Evolutionary conservation across 345 rosid species (phyloP).

Genomic region (Lepidium aucheri): DNA sequence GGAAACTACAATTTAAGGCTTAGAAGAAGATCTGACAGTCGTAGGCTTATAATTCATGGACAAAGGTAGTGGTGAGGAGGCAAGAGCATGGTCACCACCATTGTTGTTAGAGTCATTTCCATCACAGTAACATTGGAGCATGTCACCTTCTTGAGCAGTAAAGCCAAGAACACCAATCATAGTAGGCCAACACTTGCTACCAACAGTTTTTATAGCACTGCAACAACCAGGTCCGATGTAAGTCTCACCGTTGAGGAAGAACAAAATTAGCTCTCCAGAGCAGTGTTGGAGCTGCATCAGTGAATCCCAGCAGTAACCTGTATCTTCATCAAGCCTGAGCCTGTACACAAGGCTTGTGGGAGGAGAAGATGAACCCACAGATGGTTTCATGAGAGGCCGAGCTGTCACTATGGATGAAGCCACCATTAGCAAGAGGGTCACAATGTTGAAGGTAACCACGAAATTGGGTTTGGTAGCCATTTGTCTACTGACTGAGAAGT

Average conservation of each 20-base stretch:
- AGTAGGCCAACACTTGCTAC: conserved; percentile 54
- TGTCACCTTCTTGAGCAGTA: conserved; percentile 52
- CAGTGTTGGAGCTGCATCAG: conserved; percentile 69
- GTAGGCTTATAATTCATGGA: conserved; percentile 3
- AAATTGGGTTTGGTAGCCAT: conserved; percentile 4
- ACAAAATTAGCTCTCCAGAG: conserved; percentile 57
- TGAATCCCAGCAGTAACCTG: conserved; percentile 65
- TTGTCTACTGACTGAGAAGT: background rate
- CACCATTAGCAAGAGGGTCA: conserved; percentile 9
- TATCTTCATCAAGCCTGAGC: conserved; percentile 37
- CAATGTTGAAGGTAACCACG: conserved; percentile 6
- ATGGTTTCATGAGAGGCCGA: conserved; percentile 22
- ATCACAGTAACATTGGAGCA: conserved; percentile 69
- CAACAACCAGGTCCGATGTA: conserved; percentile 57
- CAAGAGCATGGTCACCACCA: conserved; percentile 5
- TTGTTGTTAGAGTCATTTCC: background rate
- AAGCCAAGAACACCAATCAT: conserved; percentile 54
- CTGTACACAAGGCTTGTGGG: conserved; percentile 27
- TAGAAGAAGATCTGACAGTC: conserved; percentile 11
- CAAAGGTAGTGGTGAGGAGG: conserved; percentile 17
- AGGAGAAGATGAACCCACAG: conserved; percentile 3
- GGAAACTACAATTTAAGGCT: background rate
- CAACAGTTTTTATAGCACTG: conserved; percentile 44
- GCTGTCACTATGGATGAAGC: conserved; percentile 17
- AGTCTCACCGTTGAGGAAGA: conserved; percentile 72